Conservation (phyloP, 495 filamentous ascomycete species). For the Xeromyces bisporus region DNA sequence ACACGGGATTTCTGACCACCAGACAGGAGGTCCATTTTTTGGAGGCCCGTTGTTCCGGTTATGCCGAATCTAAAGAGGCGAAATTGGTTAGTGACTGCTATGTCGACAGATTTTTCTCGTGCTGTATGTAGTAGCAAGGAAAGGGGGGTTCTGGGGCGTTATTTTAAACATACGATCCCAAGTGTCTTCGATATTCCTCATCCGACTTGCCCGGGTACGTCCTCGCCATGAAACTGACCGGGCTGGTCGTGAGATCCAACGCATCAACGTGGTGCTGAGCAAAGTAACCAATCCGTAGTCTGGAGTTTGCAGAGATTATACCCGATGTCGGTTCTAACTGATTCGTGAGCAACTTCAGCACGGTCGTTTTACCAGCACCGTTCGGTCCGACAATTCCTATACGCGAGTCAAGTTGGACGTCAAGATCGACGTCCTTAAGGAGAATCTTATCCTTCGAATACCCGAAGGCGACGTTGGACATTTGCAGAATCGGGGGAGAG, state of each 20-base stretch:
- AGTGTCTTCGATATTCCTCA: conserved; percentile 90
- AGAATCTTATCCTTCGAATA: conserved; percentile 70
- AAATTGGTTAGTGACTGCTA: neutral
- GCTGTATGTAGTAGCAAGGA: too few species aligned
- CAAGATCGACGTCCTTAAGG: conserved; percentile 73
- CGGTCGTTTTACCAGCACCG: conserved; percentile 94
- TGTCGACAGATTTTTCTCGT: too few species aligned
- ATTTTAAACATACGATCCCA: conserved; percentile 47
- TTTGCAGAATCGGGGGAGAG: conserved; percentile 94
- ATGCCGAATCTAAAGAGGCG: conserved; percentile 58
- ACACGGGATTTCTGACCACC: conserved; percentile 98
- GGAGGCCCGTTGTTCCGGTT: conserved; percentile 89
- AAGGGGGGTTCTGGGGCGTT: too few species aligned
- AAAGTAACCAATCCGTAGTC: conserved; percentile 87
- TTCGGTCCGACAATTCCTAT: conserved; percentile 98
- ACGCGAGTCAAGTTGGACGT: conserved; percentile 93
- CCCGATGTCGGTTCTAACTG: conserved; percentile 63
- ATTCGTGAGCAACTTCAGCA: conserved; percentile 85
- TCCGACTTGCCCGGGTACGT: conserved; percentile 78
- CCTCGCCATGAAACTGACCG: conserved; percentile 91
- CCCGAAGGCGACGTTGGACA: conserved; percentile 82
- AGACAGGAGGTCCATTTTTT: conserved; percentile 87
- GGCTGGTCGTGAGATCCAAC: conserved; percentile 70
- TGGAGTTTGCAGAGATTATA: conserved; percentile 69
- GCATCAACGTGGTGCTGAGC: conserved; percentile 98